Evolutionary conservation across 176 grass and related monocot species (phyloP).

Genomic region (Dendrocalamus sinicus): DNA sequence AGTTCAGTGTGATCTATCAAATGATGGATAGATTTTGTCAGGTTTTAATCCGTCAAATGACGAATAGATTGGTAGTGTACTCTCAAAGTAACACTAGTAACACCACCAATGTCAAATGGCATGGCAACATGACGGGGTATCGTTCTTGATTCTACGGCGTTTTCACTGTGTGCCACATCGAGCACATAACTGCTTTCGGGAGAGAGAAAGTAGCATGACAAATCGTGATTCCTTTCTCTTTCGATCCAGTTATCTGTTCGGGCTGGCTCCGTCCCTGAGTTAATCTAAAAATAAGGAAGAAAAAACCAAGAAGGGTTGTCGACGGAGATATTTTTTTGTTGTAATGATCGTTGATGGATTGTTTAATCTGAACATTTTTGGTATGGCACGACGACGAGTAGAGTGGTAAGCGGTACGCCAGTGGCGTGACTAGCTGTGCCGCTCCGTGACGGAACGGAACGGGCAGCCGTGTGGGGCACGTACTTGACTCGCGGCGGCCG

Average conservation of each 20-base stretch:
- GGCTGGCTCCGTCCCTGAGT: too few relatives aligned
- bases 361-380: not conserved
- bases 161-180: not conserved
- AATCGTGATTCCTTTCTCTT: not conserved
- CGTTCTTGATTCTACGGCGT: not conserved
- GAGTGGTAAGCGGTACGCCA: not conserved
- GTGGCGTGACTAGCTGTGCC: not conserved
- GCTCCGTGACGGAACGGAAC: constrained; percentile 36
- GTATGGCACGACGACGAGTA: not conserved
- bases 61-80: too few relatives aligned
- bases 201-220: not conserved
- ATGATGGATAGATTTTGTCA: not conserved
- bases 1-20: not conserved
- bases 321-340: not conserved
- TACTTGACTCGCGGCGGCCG: not conserved
- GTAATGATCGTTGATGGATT: not conserved
- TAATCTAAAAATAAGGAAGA: not conserved
- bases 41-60: too few relatives aligned
- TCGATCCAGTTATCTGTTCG: too few relatives aligned
- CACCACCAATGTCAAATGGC: too few relatives aligned
- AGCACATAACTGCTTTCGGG: not conserved
- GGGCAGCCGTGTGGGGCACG: not conserved
- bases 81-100: too few relatives aligned
- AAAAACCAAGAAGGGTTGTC: not conserved
- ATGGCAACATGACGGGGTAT: not conserved